Conservation (phyloP, 2,329 filamentous ascomycete species). For the Escovopsis sp. region DNA sequence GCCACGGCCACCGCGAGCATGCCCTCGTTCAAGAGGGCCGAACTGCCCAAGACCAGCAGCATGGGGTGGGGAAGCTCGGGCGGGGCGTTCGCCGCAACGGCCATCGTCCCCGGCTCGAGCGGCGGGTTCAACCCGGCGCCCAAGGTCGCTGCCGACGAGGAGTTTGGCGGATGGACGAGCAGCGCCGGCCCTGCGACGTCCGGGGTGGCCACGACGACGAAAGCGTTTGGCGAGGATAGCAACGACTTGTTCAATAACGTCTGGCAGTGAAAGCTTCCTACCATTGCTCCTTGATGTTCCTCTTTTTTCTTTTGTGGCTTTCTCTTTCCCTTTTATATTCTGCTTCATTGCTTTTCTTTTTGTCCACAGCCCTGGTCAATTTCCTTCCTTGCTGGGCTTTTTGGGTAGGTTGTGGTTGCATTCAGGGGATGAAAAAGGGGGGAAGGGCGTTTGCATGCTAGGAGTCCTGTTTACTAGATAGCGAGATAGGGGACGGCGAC, state of each 20-base stretch:
- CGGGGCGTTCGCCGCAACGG: constrained; percentile 39
- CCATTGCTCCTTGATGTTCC: too few relatives aligned
- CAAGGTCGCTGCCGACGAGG: constrained; percentile 75
- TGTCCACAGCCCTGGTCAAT: too few relatives aligned
- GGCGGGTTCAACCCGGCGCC: constrained; percentile 52
- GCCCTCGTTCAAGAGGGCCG: constrained; percentile 47
- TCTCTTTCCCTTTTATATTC: too few relatives aligned
- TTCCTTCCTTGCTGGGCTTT: too few relatives aligned
- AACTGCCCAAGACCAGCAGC: constrained; percentile 35
- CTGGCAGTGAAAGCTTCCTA: constrained; percentile 49
- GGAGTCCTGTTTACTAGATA: constrained; percentile 14
- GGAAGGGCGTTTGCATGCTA: constrained; percentile 16
- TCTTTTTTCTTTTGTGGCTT: too few relatives aligned
- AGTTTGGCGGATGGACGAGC: constrained; percentile 92
- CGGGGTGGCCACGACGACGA: constrained; percentile 26
- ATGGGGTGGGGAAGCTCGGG: constrained; percentile 42
- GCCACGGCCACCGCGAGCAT: constrained; percentile 19
- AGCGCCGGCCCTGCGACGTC: constrained; percentile 34
- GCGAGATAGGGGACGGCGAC: constrained; percentile 6
- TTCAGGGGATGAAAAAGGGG: too few relatives aligned
- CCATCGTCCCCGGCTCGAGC: constrained; percentile 45
- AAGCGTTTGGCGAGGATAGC: constrained; percentile 46
- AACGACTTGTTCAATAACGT: constrained; percentile 95
- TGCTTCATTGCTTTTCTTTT: too few relatives aligned
- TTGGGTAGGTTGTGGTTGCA: too few relatives aligned